These are phyloP conservation scores for Cytospora piceicola DNA, from an alignment of 2,329 filamentous ascomycete genomes.

Conservation along the genomic window DNA sequence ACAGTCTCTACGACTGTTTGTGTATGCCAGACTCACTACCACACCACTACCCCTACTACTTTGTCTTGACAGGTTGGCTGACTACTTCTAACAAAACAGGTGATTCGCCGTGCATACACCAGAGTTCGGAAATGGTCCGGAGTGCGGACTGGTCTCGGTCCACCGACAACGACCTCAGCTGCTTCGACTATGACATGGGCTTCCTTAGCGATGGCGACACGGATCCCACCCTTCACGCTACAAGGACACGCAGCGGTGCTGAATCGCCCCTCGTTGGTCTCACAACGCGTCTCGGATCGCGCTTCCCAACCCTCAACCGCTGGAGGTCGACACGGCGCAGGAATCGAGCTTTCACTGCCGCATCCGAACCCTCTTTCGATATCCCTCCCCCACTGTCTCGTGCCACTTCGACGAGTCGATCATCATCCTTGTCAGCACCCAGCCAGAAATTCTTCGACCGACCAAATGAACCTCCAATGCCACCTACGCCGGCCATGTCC, in stretches of 20 bases:
- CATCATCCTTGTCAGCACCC: conserved; percentile 74
- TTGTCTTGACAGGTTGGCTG: conserved; percentile 1
- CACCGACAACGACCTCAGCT: conserved; percentile 46
- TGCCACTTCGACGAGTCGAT: conserved; percentile 69
- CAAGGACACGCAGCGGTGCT: conserved; percentile 53
- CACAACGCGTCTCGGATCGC: conserved; percentile 66
- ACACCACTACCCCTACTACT: conserved; percentile 6
- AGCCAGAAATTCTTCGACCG: conserved; percentile 51
- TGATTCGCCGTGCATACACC: conserved; percentile 65
- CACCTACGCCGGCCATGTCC: conserved; percentile 66
- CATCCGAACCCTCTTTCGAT: conserved; percentile 83
- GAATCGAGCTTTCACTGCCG: conserved; percentile 59
- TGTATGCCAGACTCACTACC: conserved; percentile 60
- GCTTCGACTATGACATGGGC: conserved; percentile 65
- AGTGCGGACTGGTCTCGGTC: conserved; percentile 45
- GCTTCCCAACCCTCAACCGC: conserved; percentile 57
- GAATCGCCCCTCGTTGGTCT: conserved; percentile 67
- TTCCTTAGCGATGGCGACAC: conserved; percentile 69
- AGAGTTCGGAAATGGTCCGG: conserved; percentile 47
- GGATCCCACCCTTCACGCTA: conserved; percentile 45
- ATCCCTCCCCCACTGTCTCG: conserved; percentile 68
- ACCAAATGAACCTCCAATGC: conserved; percentile 56
- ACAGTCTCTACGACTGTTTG: conserved; percentile 66
- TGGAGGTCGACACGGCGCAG: conserved; percentile 53
- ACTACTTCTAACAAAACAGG: conserved; percentile 47